Evolutionary conservation across 495 filamentous ascomycete species (phyloP), one percentile per base, ranked within the genome.

Genomic region (Copromyces sp.): DNA sequence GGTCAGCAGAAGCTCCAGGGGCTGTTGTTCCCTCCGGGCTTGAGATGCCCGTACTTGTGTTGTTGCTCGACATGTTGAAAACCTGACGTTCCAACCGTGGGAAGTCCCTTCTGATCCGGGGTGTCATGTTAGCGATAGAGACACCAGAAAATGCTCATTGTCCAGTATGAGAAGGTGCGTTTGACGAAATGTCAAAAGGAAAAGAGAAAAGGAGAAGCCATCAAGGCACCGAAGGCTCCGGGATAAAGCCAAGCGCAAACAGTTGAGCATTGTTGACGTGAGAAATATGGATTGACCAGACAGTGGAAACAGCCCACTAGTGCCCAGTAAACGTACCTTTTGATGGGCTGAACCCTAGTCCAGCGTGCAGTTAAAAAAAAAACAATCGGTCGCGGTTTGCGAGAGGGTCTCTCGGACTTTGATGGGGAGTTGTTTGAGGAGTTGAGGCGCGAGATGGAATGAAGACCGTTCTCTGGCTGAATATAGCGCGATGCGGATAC

Each of bases 1-100:
- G 78, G 14, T 82, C 71, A 24, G 83, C 69, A 24, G 83, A 76
- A 20, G 77, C 68, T 68, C 72, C 72, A 9, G 73, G 72, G 72
- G 76, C 71, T 72, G 65, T 44, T 73, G 78, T 74, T 69, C 72
- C 70, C 47, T 73, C 9, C 61, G 73, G 72, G 41, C 39, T 61
- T 65, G 53, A 65, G 14, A 65, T 8, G 39, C 42, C 73, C 77
- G 81, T 79, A 81, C 77, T 82, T 76, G 82, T 84, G 73, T 72
- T 76, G 74, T 83, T 85, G 44, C 75, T 75, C 69, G 83, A 81
- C 85, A 87, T 87, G 74, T 77, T 79, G 79, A 85, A 83, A 41
- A 77, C 75, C 61, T 78, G 79, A 71, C 78, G 79, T 74, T 73
- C 77, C 70, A 81, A 73, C 75, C 79, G 76, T 65, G 80, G 81